A percentile compares a stretch with the other conserved stretches of the same genome.
Evolutionary conservation across 306 rosid genomes (phyloP).

Genomic region (Vicia sativa): DNA sequence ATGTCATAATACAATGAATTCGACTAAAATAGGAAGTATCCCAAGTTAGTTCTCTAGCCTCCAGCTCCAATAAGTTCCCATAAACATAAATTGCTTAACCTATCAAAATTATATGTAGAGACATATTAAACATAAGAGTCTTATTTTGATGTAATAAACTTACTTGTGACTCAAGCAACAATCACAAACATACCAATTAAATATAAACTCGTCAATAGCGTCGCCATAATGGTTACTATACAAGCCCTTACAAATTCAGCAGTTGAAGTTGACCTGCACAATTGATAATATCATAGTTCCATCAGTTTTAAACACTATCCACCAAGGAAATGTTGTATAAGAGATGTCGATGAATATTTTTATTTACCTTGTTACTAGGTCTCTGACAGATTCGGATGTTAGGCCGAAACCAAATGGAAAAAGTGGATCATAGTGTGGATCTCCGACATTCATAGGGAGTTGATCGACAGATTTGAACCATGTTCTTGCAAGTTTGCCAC

Average conservation of each 20-base stretch:
- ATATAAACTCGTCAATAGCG: conserved; percentile 49
- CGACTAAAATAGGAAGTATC: conserved; percentile 27
- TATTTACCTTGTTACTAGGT: conserved; percentile 62
- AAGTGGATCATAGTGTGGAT: conserved; percentile 93
- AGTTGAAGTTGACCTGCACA: conserved; percentile 76
- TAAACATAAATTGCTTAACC: conserved; percentile 37
- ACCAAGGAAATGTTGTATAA: not conserved
- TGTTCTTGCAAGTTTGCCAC: conserved; percentile 86
- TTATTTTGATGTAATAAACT: conserved; percentile 1
- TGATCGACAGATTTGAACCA: conserved; percentile 91
- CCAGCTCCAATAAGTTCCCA: conserved; percentile 39
- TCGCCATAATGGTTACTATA: conserved; percentile 40
- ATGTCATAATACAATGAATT: conserved; percentile 40
- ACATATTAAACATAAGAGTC: conserved; percentile 10
- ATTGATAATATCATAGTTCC: conserved; percentile 13
- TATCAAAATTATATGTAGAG: conserved; percentile 15
- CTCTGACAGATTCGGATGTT: conserved; percentile 65
- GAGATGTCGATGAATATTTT: conserved; percentile 14
- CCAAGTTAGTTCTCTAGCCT: conserved; percentile 38
- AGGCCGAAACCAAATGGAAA: conserved; percentile 85
- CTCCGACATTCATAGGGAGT: conserved; percentile 88
- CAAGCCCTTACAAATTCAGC: conserved; percentile 49
- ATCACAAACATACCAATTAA: conserved; percentile 52
- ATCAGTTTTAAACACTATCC: not conserved
- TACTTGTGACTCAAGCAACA: conserved; percentile 21